Conservation (phyloP, 192 early-diverging fungal genomes). For the Ambispora gerdemannii region DNA sequence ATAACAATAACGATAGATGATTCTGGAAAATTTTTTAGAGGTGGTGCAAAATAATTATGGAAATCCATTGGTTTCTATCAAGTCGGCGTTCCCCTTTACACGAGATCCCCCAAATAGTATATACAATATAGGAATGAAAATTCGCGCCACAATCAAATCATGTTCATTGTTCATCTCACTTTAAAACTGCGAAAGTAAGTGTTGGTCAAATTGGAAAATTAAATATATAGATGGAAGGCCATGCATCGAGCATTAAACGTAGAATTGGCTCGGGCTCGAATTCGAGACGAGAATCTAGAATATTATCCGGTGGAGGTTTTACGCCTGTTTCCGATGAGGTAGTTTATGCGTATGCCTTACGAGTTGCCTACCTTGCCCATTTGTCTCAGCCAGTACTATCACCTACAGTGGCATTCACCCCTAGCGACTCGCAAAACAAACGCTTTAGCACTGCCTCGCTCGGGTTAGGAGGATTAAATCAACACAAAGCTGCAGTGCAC, state of each 20-base stretch:
- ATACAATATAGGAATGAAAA: too few species aligned
- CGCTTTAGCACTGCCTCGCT: background rate
- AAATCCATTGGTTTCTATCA: too few species aligned
- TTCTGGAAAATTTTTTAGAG: too few species aligned
- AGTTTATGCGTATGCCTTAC: slow-evolving; percentile 18
- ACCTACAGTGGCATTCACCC: background rate
- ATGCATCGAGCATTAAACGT: background rate
- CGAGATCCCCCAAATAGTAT: too few species aligned
- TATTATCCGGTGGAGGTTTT: background rate
- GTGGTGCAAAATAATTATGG: too few species aligned
- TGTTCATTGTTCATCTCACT: too few species aligned
- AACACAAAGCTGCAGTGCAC: background rate
- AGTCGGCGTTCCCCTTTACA: too few species aligned
- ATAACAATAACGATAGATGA: too few species aligned
- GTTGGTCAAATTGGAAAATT: too few species aligned
- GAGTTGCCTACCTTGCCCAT: slow-evolving; percentile 19
- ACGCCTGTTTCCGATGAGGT: slow-evolving; percentile 11
- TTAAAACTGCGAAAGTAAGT: too few species aligned
- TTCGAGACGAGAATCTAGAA: background rate
- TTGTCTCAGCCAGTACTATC: slow-evolving; percentile 6
- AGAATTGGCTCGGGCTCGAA: background rate
- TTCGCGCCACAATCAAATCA: too few species aligned
- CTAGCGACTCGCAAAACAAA: background rate
- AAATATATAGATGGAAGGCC: background rate
- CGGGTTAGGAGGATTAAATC: background rate